These are phyloP conservation scores for Plectranthus barbatus DNA, from an alignment of 257 asterid species.

Conservation along the genomic window DNA sequence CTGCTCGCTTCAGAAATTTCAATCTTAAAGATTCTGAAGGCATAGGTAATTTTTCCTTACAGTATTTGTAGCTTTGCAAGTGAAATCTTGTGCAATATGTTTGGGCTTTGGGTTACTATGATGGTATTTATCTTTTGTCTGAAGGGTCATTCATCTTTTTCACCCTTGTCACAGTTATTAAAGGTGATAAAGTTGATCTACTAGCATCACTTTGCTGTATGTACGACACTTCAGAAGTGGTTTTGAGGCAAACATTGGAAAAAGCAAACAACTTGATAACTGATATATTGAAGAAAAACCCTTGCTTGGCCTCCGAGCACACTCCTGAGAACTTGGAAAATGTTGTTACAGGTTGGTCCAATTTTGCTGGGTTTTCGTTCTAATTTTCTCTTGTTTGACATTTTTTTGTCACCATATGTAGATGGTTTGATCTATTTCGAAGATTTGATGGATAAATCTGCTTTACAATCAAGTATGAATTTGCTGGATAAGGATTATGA, in stretches of 20 bases:
- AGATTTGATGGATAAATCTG: constrained; percentile 69
- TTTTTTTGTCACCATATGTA: constrained; percentile 29
- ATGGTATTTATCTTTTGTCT: neutral
- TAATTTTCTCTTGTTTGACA: neutral
- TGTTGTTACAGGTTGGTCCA: constrained; percentile 52
- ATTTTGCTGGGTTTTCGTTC: constrained; percentile 1
- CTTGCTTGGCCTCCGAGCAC: constrained; percentile 56
- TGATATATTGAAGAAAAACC: constrained; percentile 49
- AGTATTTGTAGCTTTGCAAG: neutral
- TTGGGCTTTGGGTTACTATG: neutral
- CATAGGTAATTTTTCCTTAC: constrained; percentile 46
- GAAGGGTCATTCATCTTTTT: constrained; percentile 3
- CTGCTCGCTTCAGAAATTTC: constrained; percentile 59
- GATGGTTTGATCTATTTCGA: constrained; percentile 71
- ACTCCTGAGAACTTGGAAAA: constrained; percentile 44
- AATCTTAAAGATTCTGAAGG: constrained; percentile 48
- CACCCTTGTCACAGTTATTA: constrained; percentile 46
- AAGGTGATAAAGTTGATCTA: constrained; percentile 65
- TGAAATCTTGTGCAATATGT: neutral
- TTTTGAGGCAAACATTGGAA: constrained; percentile 53
- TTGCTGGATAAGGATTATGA: constrained; percentile 68
- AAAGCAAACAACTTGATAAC: constrained; percentile 56
- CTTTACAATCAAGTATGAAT: constrained; percentile 39
- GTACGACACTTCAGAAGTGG: constrained; percentile 79
- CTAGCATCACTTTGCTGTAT: constrained; percentile 72